Percentiles rank a stretch among this genome's conserved stretches.
Conservation (phyloP, 306 rosid species). For the Lathyrus oleraceus region DNA sequence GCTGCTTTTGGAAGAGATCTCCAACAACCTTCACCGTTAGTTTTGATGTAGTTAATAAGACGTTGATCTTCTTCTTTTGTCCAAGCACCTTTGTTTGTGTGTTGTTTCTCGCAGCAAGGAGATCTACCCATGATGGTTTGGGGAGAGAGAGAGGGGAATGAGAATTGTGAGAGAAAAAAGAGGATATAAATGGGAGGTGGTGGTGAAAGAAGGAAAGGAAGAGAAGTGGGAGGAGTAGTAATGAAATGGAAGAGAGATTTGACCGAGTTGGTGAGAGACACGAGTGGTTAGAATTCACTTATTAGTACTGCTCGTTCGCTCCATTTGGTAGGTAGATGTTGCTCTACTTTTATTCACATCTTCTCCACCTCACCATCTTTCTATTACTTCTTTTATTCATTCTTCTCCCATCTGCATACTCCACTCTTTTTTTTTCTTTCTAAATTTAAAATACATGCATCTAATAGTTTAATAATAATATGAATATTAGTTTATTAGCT, state of each 20-base stretch:
- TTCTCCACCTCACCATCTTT: neutral
- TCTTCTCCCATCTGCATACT: neutral
- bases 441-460: no score
- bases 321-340: slow-evolving; percentile 56
- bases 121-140: slow-evolving; percentile 53
- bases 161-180: slow-evolving; percentile 16
- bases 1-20: slow-evolving; percentile 77
- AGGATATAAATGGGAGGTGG: slow-evolving; percentile 54
- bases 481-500: no score
- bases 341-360: slow-evolving; percentile 23
- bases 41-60: slow-evolving; percentile 61
- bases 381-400: neutral
- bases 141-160: slow-evolving; percentile 6
- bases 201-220: slow-evolving; percentile 30
- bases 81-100: slow-evolving; percentile 84
- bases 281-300: slow-evolving; percentile 60
- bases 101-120: slow-evolving; percentile 75
- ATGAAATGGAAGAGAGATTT: slow-evolving; percentile 42
- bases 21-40: slow-evolving; percentile 77
- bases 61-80: slow-evolving; percentile 74
- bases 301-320: slow-evolving; percentile 38
- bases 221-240: slow-evolving; percentile 31
- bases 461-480: no score
- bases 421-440: neutral
- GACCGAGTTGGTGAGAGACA: slow-evolving; percentile 78